Evolutionary conservation across 495 filamentous ascomycete species (phyloP), one percentile per base, ranked within the genome.

Genomic region (Penicillium desertorum): DNA sequence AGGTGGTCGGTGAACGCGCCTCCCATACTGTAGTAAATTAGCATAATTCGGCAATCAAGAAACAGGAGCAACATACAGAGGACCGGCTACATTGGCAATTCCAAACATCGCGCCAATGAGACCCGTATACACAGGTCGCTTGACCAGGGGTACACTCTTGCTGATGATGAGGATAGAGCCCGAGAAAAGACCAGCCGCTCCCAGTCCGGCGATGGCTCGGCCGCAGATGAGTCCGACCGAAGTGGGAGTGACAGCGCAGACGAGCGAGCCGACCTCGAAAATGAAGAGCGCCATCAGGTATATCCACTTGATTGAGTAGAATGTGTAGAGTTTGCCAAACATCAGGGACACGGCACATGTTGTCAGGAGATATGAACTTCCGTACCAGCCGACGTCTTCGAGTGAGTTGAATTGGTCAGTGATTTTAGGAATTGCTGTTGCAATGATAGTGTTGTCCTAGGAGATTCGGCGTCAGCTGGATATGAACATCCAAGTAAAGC

Each of bases 221-320:
- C 93, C 92, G 55, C 93, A 69, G 60, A 96, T 96, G 30, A 97
- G 77, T 4, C 83, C 83, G 0, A 83, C 75, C 1, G 88, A 92
- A 51, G 73, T 88, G 1, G 89, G 88, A 1, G 92, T 88, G 2
- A 84, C 81, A 25, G 83, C 92, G 68, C 91, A 96, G 58, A 96
- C 74, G 39, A 91, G 71, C n/a, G 85, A 89, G n/a, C 93, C 92
- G 12, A 95, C 45, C 63, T 96, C 91, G 71, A 97, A 96, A 61
- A 96, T 70, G 42, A 71, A 70, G 56, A 96, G 86, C 43, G 89
- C 88, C 16, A 64, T 57, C 9, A 96, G 71, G 66, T 86, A 96
- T 12, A 86, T 79, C 71, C 75, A 86, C 72, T 92, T 92, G 64
- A 88, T 82, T 42, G 81, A 81, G 70, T 87, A 90, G 77, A 89